Base-by-base conservation (phyloP, 2,329 filamentous ascomycete species). In the Trichothecium roseum region DNA sequence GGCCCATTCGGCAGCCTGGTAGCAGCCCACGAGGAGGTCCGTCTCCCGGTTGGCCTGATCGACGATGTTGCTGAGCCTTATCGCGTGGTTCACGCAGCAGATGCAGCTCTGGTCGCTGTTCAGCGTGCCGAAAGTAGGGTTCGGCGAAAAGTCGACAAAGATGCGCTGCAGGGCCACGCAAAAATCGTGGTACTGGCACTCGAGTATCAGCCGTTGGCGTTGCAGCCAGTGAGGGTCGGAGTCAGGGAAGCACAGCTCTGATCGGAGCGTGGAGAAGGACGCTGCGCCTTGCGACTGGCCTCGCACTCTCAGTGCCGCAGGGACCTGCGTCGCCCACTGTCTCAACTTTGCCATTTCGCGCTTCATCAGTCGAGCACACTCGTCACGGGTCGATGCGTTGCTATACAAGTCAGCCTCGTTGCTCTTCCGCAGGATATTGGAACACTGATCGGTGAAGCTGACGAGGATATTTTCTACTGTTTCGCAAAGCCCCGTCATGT, bases 141-240 rank as follows among this genome's bases (percentile, higher is more conserved):
- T 27, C 9, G 37, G 32, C 1, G 37, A 31, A 28, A 35, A 38
- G 28, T 18, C 15, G 3, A 38, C 27, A 16, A 38, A 34, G 18
- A 33, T 31, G n/a, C 37, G 32, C 2, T 35, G 17, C 4, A 35
- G 37, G 4, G 32, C 8, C 10, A 35, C 10, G 17, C 37, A 38
- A 14, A 30, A 20, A 28, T 33, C 37, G 29, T 38, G 37, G 16
- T 38, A 38, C 13, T 38, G 37, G 20, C 32, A 31, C 18, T 38
- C 37, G 13, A 38, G 37, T 18, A 22, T 22, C 10, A 38, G 12
- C n/a, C 37, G 37, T n/a, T 38, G 37, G 10, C 37, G 32, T 16
- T 35, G 32, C 4, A 38, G 28, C 32, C 37, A 38, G 10, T 20
- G 13, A 5, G 27, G 37, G n/a, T 30, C 32, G 17, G 12, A 8